These are phyloP conservation scores for Geoglossum cookeanum DNA, from an alignment of 2,329 filamentous ascomycete genomes.

Conservation along the genomic window DNA sequence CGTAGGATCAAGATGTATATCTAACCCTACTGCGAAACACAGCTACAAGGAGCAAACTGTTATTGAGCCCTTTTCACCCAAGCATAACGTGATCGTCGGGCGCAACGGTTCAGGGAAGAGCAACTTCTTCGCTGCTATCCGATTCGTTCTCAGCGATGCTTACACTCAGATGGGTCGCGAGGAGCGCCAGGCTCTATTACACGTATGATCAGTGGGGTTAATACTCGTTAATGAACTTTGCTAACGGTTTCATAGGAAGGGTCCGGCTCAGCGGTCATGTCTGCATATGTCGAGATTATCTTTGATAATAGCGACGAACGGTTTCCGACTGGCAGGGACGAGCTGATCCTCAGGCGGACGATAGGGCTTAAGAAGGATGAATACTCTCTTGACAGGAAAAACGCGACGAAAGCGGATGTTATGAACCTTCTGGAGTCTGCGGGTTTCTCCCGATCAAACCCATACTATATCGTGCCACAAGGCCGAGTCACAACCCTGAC, in stretches of 20 bases:
- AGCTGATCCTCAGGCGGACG: slow-evolving; percentile 77
- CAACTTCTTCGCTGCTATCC: slow-evolving; percentile 98
- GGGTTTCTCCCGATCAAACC: slow-evolving; percentile 90
- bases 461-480: slow-evolving; percentile 97
- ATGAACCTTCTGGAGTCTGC: slow-evolving; percentile 90
- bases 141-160: slow-evolving; percentile 93
- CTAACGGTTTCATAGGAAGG: slow-evolving; percentile 44
- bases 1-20: slow-evolving; percentile 6
- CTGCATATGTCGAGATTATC: slow-evolving; percentile 97
- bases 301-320: slow-evolving; percentile 96
- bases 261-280: slow-evolving; percentile 94
- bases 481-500: slow-evolving; percentile 89
- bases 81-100: slow-evolving; percentile 95
- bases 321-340: slow-evolving; percentile 81
- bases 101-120: slow-evolving; percentile 99
- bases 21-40: slow-evolving; percentile 6
- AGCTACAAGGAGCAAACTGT: slow-evolving; percentile 99
- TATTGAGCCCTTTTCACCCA: slow-evolving; percentile 93
- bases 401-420: slow-evolving; percentile 83
- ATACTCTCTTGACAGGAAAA: slow-evolving; percentile 93
- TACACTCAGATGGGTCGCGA: slow-evolving; percentile 93
- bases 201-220: slow-evolving; percentile 27
- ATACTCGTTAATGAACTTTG: not conserved
- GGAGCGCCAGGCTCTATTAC: slow-evolving; percentile 86
- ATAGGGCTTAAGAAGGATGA: slow-evolving; percentile 98